Evolutionary conservation across 805 yeast genomes (phyloP).

Genomic region (Komagataella pseudopastoris): DNA sequence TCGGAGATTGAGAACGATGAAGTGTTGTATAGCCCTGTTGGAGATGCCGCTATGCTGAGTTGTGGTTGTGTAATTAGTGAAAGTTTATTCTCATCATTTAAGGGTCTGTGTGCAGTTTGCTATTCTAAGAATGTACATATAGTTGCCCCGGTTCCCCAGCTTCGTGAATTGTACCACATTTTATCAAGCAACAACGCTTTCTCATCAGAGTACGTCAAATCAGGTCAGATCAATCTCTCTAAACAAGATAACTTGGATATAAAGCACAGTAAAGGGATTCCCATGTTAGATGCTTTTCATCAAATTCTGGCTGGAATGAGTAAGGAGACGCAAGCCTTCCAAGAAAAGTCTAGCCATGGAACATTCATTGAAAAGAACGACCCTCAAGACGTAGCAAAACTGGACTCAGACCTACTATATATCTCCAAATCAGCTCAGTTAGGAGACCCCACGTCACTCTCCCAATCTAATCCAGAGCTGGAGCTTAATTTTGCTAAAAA

Average conservation of each 20-base stretch:
- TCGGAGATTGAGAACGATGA: not conserved
- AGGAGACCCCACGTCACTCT: not conserved
- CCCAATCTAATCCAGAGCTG: constrained; percentile 9
- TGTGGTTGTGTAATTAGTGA: constrained; percentile 27
- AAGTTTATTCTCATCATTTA: constrained; percentile 15
- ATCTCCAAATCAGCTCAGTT: not conserved
- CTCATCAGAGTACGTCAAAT: not conserved
- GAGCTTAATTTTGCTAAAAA: constrained; percentile 65
- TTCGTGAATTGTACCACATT: constrained; percentile 13
- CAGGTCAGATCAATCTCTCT: not conserved
- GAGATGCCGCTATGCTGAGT: constrained; percentile 18
- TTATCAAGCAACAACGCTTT: not conserved
- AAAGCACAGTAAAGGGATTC: not conserved
- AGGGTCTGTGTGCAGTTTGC: constrained; percentile 22
- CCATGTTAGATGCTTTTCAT: not conserved
- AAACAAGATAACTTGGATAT: not conserved
- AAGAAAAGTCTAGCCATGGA: not conserved
- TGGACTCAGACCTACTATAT: not conserved
- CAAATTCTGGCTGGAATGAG: not conserved
- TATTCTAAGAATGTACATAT: constrained; percentile 7
- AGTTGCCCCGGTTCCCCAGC: constrained; percentile 19
- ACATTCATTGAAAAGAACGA: not conserved
- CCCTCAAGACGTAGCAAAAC: not conserved
- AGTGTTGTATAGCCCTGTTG: constrained; percentile 2
- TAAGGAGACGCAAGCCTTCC: not conserved